phyloP scores from a whole-genome alignment of 1,139 yeast genomes.

The Candida buenavistaensis region DNA sequence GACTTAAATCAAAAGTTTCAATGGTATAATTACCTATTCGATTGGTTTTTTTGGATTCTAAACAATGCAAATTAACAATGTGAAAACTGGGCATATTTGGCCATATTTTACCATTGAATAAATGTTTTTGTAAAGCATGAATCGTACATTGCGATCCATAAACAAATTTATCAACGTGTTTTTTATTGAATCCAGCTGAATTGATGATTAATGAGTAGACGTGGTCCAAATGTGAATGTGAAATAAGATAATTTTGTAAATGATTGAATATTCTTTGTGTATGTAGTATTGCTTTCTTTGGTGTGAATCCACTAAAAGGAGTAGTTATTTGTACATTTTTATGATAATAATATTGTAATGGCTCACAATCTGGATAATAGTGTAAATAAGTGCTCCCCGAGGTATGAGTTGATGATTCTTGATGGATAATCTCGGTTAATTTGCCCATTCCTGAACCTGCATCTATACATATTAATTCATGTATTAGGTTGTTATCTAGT shows the following conservation, averaged over 20 bases:
- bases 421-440: conserved; percentile 50
- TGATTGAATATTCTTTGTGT: conserved; percentile 33
- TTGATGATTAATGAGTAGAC: conserved; percentile 67
- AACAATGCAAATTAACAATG: conserved; percentile 22
- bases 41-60: conserved; percentile 18
- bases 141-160: conserved; percentile 58
- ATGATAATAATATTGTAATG: conserved; percentile 11
- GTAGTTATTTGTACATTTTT: conserved; percentile 18
- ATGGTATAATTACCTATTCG: conserved; percentile 22
- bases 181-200: conserved; percentile 53
- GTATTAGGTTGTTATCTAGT: conserved; percentile 23
- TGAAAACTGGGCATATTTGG: conserved; percentile 59
- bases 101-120: conserved; percentile 81
- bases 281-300: conserved; percentile 9
- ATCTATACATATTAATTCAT: conserved; percentile 62
- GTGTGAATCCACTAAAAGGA: conserved; percentile 30
- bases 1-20: conserved; percentile 39
- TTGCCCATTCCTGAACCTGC: conserved; percentile 76
- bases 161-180: conserved; percentile 28
- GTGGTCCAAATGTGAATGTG: conserved; percentile 89
- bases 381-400: conserved; percentile 18
- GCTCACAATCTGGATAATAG: conserved; percentile 28
- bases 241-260: conserved; percentile 53
- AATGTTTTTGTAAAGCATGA: conserved; percentile 49
- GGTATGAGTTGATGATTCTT: conserved; percentile 17